Conservation (phyloP, 192 early-diverging fungal genomes). For the Coemansia sp. region DNA sequence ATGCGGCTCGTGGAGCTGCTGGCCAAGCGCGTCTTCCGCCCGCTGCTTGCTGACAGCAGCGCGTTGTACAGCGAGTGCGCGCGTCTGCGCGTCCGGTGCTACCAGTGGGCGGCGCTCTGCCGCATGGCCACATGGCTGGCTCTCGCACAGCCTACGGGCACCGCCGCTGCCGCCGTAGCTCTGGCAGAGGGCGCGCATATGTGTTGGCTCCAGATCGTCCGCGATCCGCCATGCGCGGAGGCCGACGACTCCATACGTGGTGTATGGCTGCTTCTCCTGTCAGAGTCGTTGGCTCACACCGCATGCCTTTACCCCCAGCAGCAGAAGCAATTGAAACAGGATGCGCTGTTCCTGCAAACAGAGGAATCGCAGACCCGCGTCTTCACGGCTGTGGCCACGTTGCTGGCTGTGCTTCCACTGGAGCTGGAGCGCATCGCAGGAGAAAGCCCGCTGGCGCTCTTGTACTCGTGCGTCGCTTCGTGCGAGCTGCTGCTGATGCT, state of each 20-base stretch:
- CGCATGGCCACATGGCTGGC: conserved; percentile 29
- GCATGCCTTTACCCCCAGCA: conserved; percentile 7
- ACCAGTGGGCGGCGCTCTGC: conserved; percentile 49
- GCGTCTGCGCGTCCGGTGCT: conserved; percentile 32
- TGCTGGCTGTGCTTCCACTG: conserved; percentile 16
- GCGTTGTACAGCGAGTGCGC: conserved; percentile 14
- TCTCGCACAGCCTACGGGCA: neutral
- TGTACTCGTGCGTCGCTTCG: neutral
- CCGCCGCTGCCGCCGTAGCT: conserved; percentile 4
- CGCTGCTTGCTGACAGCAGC: neutral
- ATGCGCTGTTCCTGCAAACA: conserved; percentile 18
- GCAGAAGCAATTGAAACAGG: neutral
- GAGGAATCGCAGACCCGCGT: conserved; percentile 19
- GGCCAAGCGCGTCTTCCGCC: conserved; percentile 7
- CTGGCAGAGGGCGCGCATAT: conserved; percentile 20
- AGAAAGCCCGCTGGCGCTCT: neutral
- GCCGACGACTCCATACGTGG: neutral
- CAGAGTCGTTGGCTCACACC: conserved; percentile 30
- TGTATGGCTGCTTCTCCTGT: conserved; percentile 39
- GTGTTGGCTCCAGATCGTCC: conserved; percentile 38
- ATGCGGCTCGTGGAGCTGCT: conserved; percentile 12
- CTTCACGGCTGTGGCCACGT: conserved; percentile 20
- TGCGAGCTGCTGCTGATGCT: conserved; percentile 19
- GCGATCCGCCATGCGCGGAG: neutral
- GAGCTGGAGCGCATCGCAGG: neutral